Evolutionary conservation across 306 rosid species (phyloP), one percentile per base, ranked within the genome.

Genomic region (Sophora flavescens): DNA sequence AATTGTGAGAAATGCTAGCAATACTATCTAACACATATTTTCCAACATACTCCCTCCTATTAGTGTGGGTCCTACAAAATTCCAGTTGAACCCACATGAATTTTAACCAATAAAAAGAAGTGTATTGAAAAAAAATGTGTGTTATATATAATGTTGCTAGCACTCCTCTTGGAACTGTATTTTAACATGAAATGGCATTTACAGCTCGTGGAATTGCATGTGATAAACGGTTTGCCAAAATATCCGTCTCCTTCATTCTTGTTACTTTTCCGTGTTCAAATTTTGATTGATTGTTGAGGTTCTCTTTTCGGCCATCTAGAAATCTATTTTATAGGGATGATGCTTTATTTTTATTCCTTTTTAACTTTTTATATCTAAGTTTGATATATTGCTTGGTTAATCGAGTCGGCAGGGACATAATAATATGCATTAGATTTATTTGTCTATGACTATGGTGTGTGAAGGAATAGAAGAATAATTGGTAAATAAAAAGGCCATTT

Each of bases 401-500:
- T 60, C n/a, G 32, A 61, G 45, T 50, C 42, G 45, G 61, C 73
- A 61, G 22, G 64, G 41, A n/a, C 45, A 0, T 54, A 62, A 1
- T 14, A 14, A 30, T 12, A 30, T 12, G 54, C 39, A 17, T 56
- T 36, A 45, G 63, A 76, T 45, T 69, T 54, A 62, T 45, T 68
- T 69, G 38, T 56, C 38, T 54, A 72, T 69, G 38, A 45, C 38
- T 54, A 72, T 63, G 0, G 54, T 6, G 6, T 14, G 48, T 22
- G 70, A 17, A 5, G 42, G 18, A 8, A 4, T 72, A 26, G n/a
- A 80, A 60, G 72, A 72, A 75, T 67, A 30, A 76, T 66, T 22
- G 82, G 61, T n/a, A 35, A 80, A 57, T 84, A 0, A 17, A 68
- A 58, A 66, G 63, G 61, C 50, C 63, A 53, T 72, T 59, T 56